Base-by-base conservation (phyloP, 257 asterid genomes). In the Gentiana straminea region DNA sequence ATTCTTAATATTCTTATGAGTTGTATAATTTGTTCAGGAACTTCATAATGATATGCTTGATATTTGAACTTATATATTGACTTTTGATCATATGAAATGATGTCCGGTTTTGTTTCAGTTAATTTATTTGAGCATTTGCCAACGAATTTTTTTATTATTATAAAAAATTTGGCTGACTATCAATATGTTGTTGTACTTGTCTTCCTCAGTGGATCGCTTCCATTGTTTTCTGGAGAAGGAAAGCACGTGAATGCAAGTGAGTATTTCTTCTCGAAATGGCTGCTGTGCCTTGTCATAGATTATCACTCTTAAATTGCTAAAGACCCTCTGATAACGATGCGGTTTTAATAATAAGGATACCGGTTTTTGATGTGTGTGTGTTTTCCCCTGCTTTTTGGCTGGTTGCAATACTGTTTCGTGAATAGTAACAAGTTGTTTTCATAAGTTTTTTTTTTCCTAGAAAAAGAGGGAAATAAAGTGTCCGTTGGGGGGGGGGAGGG, bases 161-260 rank as follows among this genome's bases (percentile, higher is more conserved):
- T 47, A 9, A 35, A 34, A 51, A 61, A 67, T 12, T 58, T 39
- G 58, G 69, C 72, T 84, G 74, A 84, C 65, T 46, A 13, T 33
- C 60, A 39, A 24, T 48, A 51, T 67, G 58, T 57, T 52, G 24
- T 24, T 24, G 24, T 24, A 24, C 11, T 72, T 55, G 62, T 77
- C 63, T 36, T 72, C 57, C 69, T 54, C 88, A 91, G 98, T 87
- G 94, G 96, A 65, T 84, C 39, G 49, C 70, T 36, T 80, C 95
- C 62, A 55, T 81, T 56, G 67, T 83, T 58, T 73, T 78, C 74
- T 84, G 98, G 95, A 84, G 82, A 75, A 77, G 61, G 69, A 87
- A 70, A 75, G 83, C 85, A 13, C 81, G 79, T 47, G 80, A 74
- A 72, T 77, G 82, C 95, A 91, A 70, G 96, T 91, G 69, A 73